These are phyloP conservation scores for Primulina huaijiensis DNA, from an alignment of 257 asterid genomes.

Conservation along the genomic window DNA sequence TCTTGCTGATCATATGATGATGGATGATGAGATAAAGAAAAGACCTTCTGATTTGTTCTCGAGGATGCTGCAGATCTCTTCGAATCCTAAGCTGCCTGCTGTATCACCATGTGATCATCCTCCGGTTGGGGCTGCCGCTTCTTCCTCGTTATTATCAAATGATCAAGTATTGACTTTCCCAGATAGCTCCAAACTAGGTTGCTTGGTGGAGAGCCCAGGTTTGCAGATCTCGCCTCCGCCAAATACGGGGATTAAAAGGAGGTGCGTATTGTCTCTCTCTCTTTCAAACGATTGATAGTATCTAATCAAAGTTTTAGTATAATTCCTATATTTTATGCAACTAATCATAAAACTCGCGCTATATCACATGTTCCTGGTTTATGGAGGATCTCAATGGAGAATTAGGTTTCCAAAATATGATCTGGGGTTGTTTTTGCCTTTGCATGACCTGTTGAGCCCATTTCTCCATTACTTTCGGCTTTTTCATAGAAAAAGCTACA, in stretches of 20 bases:
- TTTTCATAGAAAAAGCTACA: slow-evolving; percentile 9
- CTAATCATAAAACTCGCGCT: not conserved
- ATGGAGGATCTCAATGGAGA: slow-evolving; percentile 30
- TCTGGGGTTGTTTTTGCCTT: not conserved
- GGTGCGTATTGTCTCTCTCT: slow-evolving; percentile 35
- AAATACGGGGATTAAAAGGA: slow-evolving; percentile 79
- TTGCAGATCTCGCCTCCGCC: slow-evolving; percentile 93
- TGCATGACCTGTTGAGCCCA: slow-evolving; percentile 27
- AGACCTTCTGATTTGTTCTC: slow-evolving; percentile 46
- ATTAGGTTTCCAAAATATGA: slow-evolving; percentile 7
- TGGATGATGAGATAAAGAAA: slow-evolving; percentile 31
- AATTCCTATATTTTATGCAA: slow-evolving; percentile 21
- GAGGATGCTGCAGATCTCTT: slow-evolving; percentile 75
- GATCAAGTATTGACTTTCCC: slow-evolving; percentile 27
- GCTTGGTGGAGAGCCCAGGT: slow-evolving; percentile 37
- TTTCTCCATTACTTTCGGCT: slow-evolving; percentile 33
- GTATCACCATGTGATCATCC: slow-evolving; percentile 28
- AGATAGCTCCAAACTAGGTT: slow-evolving; percentile 28
- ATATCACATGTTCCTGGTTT: slow-evolving; percentile 30
- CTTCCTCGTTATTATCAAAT: slow-evolving; percentile 26
- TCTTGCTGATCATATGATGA: slow-evolving; percentile 3
- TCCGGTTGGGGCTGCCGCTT: slow-evolving; percentile 22
- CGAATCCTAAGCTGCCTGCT: slow-evolving; percentile 29
- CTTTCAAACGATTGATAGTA: not conserved
- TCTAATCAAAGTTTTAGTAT: not conserved